These are phyloP conservation scores for Amphichorda felina DNA, from an alignment of 2,329 filamentous ascomycete species.

Conservation along the genomic window DNA sequence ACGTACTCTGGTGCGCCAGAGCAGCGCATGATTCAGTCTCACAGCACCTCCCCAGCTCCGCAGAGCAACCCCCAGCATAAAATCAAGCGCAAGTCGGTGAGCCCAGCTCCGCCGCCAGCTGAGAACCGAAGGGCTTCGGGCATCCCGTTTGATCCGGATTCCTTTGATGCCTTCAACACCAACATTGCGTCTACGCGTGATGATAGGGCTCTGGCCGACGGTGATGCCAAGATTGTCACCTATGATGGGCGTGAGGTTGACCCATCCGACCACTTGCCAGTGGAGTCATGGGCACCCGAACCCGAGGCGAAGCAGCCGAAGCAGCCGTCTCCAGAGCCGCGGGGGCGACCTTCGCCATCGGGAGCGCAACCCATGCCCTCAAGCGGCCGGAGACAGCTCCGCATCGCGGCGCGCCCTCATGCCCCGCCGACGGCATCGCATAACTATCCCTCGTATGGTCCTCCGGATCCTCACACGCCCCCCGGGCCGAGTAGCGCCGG, in stretches of 20 bases:
- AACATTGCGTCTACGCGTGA: constrained; percentile 24
- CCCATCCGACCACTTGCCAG: constrained; percentile 68
- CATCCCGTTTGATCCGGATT: constrained; percentile 64
- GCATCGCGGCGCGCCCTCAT: constrained; percentile 36
- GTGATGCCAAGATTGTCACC: constrained; percentile 59
- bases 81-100: constrained; percentile 62
- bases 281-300: constrained; percentile 68
- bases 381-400: constrained; percentile 38
- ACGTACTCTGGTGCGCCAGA: constrained; percentile 21
- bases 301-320: constrained; percentile 40
- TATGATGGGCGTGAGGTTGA: constrained; percentile 68
- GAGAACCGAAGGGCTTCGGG: constrained; percentile 42
- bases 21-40: neutral
- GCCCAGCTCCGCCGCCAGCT: constrained; percentile 47
- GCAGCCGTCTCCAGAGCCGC: constrained; percentile 15
- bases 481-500: constrained; percentile 23
- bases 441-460: constrained; percentile 4
- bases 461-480: constrained; percentile 14
- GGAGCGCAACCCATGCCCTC: constrained; percentile 41
- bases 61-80: constrained; percentile 35
- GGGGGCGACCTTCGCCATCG: constrained; percentile 32
- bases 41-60: constrained; percentile 22
- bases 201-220: constrained; percentile 26
- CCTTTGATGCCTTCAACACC: constrained; percentile 63
- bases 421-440: constrained; percentile 17